These are phyloP conservation scores for Aspergillus pseudotamarii DNA, from an alignment of 2,329 filamentous ascomycete species.

Conservation along the genomic window DNA sequence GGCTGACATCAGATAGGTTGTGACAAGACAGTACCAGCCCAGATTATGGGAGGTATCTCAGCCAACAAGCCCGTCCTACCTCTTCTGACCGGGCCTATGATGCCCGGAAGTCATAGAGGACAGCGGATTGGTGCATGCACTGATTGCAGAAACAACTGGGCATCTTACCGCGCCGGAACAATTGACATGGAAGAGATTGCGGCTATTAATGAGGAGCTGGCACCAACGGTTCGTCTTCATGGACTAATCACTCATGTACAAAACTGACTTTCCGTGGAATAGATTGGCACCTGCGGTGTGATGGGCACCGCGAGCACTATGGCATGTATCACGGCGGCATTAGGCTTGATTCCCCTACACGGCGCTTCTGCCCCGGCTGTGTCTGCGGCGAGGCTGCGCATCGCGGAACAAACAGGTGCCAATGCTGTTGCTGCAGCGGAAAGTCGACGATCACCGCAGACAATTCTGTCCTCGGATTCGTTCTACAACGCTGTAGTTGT, in stretches of 20 bases:
- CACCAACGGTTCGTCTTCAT: constrained; percentile 61
- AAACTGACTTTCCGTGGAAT: not conserved
- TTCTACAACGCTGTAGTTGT: constrained; percentile 57
- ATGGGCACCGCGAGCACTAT: constrained; percentile 63
- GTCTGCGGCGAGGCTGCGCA: constrained; percentile 53
- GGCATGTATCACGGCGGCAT: constrained; percentile 56
- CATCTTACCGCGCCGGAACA: constrained; percentile 64
- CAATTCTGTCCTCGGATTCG: constrained; percentile 50
- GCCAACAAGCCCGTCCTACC: constrained; percentile 72
- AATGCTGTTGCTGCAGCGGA: constrained; percentile 50
- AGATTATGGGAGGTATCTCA: constrained; percentile 75
- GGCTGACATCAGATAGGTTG: constrained; percentile 56
- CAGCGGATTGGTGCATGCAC: constrained; percentile 71
- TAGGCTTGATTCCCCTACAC: constrained; percentile 57
- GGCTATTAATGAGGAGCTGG: constrained; percentile 71
- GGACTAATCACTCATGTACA: not conserved
- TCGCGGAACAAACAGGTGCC: constrained; percentile 58
- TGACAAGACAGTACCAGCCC: constrained; percentile 74
- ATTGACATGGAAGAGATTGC: constrained; percentile 74
- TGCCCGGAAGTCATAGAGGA: constrained; percentile 69
- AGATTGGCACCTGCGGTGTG: constrained; percentile 58
- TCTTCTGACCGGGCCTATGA: constrained; percentile 73
- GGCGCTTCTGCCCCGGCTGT: constrained; percentile 59
- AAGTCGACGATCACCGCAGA: constrained; percentile 46
- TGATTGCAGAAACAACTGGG: constrained; percentile 75